phyloP scores from a whole-genome alignment of 768 basidiomycete genomes.

The Lactarius psammicola region DNA sequence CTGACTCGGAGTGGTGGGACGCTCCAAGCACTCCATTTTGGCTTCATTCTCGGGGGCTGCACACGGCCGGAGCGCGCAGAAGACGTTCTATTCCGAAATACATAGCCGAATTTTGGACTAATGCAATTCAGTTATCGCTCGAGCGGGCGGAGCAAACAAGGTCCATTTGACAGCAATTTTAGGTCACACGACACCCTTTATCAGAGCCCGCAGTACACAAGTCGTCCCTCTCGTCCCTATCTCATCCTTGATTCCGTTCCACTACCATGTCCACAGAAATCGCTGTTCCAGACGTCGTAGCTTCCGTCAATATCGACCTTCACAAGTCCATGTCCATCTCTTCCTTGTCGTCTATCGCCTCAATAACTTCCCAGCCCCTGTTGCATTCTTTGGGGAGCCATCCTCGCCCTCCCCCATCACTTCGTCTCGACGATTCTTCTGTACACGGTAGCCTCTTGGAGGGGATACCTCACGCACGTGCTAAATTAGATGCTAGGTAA shows the following conservation, averaged over 20 bases:
- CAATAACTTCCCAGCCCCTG: conserved; percentile 25
- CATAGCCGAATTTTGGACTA: not conserved
- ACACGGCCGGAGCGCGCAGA: not conserved
- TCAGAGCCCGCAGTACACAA: not conserved
- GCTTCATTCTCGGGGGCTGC: not conserved
- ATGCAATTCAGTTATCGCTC: conserved; percentile 3
- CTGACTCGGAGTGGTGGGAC: not conserved
- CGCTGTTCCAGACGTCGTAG: conserved; percentile 21
- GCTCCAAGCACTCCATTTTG: not conserved
- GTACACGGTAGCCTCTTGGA: conserved; percentile 51
- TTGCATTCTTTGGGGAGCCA: conserved; percentile 33
- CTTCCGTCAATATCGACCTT: conserved; percentile 15
- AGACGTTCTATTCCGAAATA: not conserved
- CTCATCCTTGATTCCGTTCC: not conserved
- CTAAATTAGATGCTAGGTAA: conserved; percentile 69
- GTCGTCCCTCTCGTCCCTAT: not conserved
- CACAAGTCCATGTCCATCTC: conserved; percentile 16
- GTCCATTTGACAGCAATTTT: conserved; percentile 2
- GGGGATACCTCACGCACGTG: conserved; percentile 56
- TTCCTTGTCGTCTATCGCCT: not conserved
- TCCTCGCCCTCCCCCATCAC: conserved; percentile 36
- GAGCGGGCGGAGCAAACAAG: conserved; percentile 1
- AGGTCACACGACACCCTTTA: conserved; percentile 24
- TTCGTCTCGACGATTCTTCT: conserved; percentile 39
- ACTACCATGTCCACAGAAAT: conserved; percentile 25